A percentile compares a stretch with the other conserved stretches of the same genome.
Evolutionary conservation across 805 yeast genomes (phyloP).

Genomic region (Metschnikowia gruessii): DNA sequence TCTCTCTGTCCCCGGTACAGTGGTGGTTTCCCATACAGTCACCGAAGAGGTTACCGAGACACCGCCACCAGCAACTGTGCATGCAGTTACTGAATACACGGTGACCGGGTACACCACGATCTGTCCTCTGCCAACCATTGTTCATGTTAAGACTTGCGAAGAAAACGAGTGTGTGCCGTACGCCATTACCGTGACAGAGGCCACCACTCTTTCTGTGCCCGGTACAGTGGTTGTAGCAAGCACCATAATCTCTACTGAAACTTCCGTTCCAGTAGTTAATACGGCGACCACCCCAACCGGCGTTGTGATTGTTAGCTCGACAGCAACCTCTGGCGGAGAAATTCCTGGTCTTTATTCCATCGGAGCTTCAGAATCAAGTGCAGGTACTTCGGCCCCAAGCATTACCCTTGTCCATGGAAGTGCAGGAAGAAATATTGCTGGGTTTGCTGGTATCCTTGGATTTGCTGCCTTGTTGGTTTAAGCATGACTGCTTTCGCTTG

Average conservation of each 20-base stretch:
- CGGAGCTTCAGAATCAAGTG: not conserved
- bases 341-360: not conserved
- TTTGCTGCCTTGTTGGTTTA: slow-evolving; percentile 13
- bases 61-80: not conserved
- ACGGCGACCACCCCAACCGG: not conserved
- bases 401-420: slow-evolving; percentile 20
- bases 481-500: not conserved
- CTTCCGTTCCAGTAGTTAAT: not conserved
- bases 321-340: not conserved
- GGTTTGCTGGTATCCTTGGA: slow-evolving; percentile 14
- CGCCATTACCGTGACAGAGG: slow-evolving; percentile 27
- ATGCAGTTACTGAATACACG: slow-evolving; percentile 24
- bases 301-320: not conserved
- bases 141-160: slow-evolving; percentile 33
- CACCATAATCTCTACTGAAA: slow-evolving; percentile 1
- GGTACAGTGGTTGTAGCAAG: slow-evolving; percentile 31
- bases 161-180: slow-evolving; percentile 27
- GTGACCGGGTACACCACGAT: slow-evolving; percentile 38
- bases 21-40: not conserved
- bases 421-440: slow-evolving; percentile 36
- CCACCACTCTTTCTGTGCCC: slow-evolving; percentile 32
- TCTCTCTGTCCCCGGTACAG: slow-evolving; percentile 29
- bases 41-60: not conserved
- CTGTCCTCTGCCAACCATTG: slow-evolving; percentile 35
- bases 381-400: slow-evolving; percentile 1